Conservation (phyloP, 75 land plant genomes). For the Isoetes taiwanensis region DNA sequence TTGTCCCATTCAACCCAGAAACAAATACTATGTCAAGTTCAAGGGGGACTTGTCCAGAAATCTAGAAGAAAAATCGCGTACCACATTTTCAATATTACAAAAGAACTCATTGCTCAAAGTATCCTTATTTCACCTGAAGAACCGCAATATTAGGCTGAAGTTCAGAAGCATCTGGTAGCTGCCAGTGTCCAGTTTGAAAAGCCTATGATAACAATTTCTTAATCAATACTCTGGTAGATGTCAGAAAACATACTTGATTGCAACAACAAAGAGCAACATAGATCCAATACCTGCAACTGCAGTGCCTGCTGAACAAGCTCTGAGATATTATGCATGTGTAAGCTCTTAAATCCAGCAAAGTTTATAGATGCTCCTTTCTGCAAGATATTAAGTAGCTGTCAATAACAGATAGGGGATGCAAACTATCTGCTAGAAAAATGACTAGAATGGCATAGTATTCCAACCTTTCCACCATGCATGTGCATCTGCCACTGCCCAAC, state of each 20-base stretch:
- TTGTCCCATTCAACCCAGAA: constrained; percentile 37
- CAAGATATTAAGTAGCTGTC: constrained; percentile 3
- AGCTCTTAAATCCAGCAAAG: constrained; percentile 55
- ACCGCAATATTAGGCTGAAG: constrained; percentile 54
- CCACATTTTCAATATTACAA: neutral
- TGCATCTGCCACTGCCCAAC: constrained; percentile 70
- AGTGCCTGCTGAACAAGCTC: constrained; percentile 59
- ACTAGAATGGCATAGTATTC: neutral
- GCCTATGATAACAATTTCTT: neutral
- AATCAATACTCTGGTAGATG: neutral
- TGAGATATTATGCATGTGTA: constrained; percentile 79
- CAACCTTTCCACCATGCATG: constrained; percentile 50
- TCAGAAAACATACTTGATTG: neutral
- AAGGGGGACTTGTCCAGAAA: constrained; percentile 50
- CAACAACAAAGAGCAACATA: neutral
- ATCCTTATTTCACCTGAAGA: constrained; percentile 51
- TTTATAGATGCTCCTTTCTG: constrained; percentile 52
- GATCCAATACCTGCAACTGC: constrained; percentile 36
- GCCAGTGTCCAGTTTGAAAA: constrained; percentile 27
- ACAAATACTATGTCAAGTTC: constrained; percentile 60
- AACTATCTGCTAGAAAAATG: constrained; percentile 1
- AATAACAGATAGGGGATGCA: constrained; percentile 2
- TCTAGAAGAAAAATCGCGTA: constrained; percentile 25
- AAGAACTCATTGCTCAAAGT: neutral
- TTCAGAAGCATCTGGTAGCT: constrained; percentile 61